A percentile compares a stretch with the other conserved stretches of the same genome.
These are phyloP conservation scores for Dioszegia aurantiaca DNA, from an alignment of 768 basidiomycete genomes.

Conservation along the genomic window DNA sequence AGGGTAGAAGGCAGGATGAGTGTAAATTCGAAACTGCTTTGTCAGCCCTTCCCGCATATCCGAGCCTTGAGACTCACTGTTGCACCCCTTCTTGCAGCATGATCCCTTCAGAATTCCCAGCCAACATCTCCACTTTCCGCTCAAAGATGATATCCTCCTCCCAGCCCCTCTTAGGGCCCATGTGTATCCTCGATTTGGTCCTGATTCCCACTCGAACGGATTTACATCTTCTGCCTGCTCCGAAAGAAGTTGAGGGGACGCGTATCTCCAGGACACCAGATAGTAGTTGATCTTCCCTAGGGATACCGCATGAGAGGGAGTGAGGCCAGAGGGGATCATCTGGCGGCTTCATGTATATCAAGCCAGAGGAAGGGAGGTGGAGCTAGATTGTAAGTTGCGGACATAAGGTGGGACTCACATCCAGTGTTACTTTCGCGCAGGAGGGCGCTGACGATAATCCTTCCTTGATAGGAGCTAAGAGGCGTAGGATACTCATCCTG, in stretches of 20 bases:
- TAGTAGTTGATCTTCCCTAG: conserved; percentile 23
- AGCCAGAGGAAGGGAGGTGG: conserved; percentile 16
- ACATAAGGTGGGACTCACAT: background rate
- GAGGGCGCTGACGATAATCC: no score
- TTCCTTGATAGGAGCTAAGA: background rate
- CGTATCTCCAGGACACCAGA: conserved; percentile 25
- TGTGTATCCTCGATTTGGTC: conserved; percentile 14
- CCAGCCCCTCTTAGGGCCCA: conserved; percentile 22
- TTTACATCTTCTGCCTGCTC: conserved; percentile 16
- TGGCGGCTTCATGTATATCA: conserved; percentile 20
- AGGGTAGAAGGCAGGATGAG: conserved; percentile 31
- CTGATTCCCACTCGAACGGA: conserved; percentile 24
- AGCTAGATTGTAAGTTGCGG: background rate
- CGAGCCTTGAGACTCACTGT: conserved; percentile 16
- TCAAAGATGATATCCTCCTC: conserved; percentile 39
- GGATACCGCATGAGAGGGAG: conserved; percentile 3
- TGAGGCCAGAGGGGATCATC: conserved; percentile 16
- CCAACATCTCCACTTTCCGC: conserved; percentile 32
- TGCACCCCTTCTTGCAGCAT: conserved; percentile 39
- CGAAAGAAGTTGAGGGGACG: conserved; percentile 9
- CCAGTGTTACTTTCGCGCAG: background rate
- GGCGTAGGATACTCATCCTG: conserved; percentile 1
- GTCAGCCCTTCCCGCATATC: background rate
- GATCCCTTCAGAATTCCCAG: conserved; percentile 30
- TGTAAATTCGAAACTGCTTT: conserved; percentile 30